Evolutionary conservation across 176 grass and related monocot species (phyloP).

Genomic region (Aechmea fasciata): DNA sequence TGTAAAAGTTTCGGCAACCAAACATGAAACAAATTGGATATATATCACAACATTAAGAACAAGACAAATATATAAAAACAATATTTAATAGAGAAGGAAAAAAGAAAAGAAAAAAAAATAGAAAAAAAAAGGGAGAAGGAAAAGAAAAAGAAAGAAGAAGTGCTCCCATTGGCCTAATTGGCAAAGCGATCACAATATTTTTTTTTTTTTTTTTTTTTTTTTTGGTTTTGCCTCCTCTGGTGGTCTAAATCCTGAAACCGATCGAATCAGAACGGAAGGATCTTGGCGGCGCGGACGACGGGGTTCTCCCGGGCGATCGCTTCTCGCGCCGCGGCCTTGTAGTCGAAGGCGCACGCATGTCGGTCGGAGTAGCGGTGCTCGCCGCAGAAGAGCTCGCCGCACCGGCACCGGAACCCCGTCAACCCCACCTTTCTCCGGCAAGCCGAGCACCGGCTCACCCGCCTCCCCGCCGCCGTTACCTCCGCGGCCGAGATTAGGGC

Average conservation of each 20-base stretch:
- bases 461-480: conserved; percentile 9
- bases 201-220: conserved; percentile 14
- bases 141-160: conserved; percentile 7
- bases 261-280: conserved; percentile 57
- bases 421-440: conserved; percentile 78
- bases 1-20: too few species aligned
- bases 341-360: conserved; percentile 76
- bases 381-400: conserved; percentile 82
- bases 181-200: conserved; percentile 16
- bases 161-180: too few species aligned
- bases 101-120: conserved; percentile 8
- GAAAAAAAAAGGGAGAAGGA: conserved; percentile 12
- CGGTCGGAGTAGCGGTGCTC: conserved; percentile 91
- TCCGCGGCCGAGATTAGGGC: background rate
- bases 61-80: too few species aligned
- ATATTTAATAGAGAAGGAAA: conserved; percentile 8
- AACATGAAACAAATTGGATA: too few species aligned
- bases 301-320: conserved; percentile 83
- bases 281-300: conserved; percentile 85
- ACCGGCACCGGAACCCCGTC: conserved; percentile 76
- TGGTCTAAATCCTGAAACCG: background rate
- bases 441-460: conserved; percentile 59
- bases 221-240: background rate
- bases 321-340: conserved; percentile 55
- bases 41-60: too few species aligned